Evolutionary conservation across 805 yeast genomes (phyloP).

Genomic region (Phaffomyces opuntiae): DNA sequence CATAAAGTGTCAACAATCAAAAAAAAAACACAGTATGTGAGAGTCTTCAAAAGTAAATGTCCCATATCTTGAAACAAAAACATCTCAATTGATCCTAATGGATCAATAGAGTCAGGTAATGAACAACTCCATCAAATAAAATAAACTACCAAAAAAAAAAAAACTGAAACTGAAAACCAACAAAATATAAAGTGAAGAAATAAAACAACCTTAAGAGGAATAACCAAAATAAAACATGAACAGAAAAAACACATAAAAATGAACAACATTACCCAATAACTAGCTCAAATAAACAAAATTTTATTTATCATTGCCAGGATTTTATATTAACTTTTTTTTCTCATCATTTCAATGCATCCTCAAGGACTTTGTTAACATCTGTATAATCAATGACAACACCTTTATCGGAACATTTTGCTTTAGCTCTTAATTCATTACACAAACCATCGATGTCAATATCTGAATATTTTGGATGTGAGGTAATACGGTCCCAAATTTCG

Average conservation of each 20-base stretch:
- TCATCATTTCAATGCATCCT: constrained; percentile 6
- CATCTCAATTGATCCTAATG: too few relatives aligned
- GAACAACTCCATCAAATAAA: not conserved
- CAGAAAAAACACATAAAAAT: not conserved
- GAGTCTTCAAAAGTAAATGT: too few relatives aligned
- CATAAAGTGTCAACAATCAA: too few relatives aligned
- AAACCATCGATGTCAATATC: constrained; percentile 93
- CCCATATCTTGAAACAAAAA: too few relatives aligned
- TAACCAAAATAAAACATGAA: not conserved
- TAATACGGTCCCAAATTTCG: constrained; percentile 94
- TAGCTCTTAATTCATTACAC: constrained; percentile 79
- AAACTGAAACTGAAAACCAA: not conserved
- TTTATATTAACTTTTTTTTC: too few relatives aligned
- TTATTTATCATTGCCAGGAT: too few relatives aligned
- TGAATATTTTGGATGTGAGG: constrained; percentile 88
- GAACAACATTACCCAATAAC: not conserved
- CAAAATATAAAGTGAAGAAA: not conserved
- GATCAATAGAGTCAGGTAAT: too few relatives aligned
- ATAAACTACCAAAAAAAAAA: not conserved
- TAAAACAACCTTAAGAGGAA: not conserved
- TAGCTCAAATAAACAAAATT: not conserved
- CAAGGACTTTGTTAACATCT: constrained; percentile 61
- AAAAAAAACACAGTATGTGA: too few relatives aligned
- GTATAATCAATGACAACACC: constrained; percentile 83
- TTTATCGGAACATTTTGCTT: constrained; percentile 90